These are phyloP conservation scores for Hyphodiscus sp. DNA, from an alignment of 2,329 filamentous ascomycete species.

Conservation along the genomic window DNA sequence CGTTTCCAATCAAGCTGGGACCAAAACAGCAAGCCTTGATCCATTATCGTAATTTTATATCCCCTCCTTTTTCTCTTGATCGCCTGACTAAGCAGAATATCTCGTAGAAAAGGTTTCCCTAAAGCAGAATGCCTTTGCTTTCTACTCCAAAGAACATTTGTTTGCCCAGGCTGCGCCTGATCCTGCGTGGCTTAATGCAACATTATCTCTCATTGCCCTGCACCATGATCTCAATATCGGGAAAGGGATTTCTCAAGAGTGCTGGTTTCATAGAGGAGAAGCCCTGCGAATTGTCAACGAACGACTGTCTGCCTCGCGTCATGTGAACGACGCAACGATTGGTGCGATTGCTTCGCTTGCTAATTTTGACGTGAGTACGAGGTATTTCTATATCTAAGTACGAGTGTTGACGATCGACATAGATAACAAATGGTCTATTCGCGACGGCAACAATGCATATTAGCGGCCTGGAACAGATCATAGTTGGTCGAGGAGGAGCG, in stretches of 20 bases:
- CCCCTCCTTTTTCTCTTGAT: background rate
- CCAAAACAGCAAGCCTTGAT: background rate
- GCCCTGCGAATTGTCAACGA: slow-evolving; percentile 7
- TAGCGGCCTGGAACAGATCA: background rate
- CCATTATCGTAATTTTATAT: slow-evolving; percentile 2
- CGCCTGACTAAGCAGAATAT: background rate
- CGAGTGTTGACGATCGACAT: background rate
- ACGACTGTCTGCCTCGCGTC: background rate
- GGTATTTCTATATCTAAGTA: background rate
- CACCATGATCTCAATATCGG: slow-evolving; percentile 4
- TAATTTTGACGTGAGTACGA: slow-evolving; percentile 4
- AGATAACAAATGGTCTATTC: background rate
- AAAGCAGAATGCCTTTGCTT: background rate
- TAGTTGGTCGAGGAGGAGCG: background rate
- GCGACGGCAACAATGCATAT: slow-evolving; percentile 3
- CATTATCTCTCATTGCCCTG: slow-evolving; percentile 3
- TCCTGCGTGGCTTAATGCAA: slow-evolving; percentile 8
- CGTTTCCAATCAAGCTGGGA: slow-evolving; percentile 2
- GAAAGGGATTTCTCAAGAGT: slow-evolving; percentile 1
- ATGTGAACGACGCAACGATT: slow-evolving; percentile 3
- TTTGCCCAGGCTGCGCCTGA: background rate
- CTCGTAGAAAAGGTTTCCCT: background rate
- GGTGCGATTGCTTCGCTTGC: slow-evolving; percentile 7
- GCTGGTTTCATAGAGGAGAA: slow-evolving; percentile 6
- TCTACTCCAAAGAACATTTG: background rate